A percentile compares a stretch with the other conserved stretches of the same genome.
phyloP scores from a whole-genome alignment of 345 rosid species.

The Eucalyptus rudis region DNA sequence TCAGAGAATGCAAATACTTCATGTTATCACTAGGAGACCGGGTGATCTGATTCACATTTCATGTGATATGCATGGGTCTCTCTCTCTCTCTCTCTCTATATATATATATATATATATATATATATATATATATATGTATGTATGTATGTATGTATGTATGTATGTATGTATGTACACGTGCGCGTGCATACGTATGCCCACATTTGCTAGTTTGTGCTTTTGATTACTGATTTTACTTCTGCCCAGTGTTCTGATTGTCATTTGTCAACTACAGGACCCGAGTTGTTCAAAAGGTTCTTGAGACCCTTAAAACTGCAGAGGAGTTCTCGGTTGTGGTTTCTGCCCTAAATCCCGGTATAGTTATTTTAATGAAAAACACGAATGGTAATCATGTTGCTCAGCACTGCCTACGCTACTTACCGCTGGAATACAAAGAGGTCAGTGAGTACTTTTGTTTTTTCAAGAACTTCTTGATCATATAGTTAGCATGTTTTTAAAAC shows the following conservation, averaged over 20 bases:
- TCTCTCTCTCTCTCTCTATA: neutral
- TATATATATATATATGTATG: no score
- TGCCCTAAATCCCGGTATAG: slow-evolving; percentile 51
- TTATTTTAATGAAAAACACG: slow-evolving; percentile 53
- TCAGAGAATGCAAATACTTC: slow-evolving; percentile 47
- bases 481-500: neutral
- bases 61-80: slow-evolving; percentile 73
- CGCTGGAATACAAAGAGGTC: slow-evolving; percentile 45
- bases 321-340: slow-evolving; percentile 37
- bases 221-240: neutral
- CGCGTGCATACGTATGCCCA: neutral
- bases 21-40: slow-evolving; percentile 36
- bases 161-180: neutral
- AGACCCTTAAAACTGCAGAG: slow-evolving; percentile 38
- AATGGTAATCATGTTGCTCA: slow-evolving; percentile 80
- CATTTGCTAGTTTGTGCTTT: neutral
- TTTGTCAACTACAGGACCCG: slow-evolving; percentile 38
- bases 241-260: neutral
- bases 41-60: slow-evolving; percentile 58
- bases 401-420: slow-evolving; percentile 47
- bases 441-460: neutral
- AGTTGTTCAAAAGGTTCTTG: slow-evolving; percentile 68
- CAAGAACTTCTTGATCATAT: neutral
- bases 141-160: no score
- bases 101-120: neutral